These are phyloP conservation scores for Aureobasidium sp. DNA, from an alignment of 2,329 filamentous ascomycete species.

Conservation along the genomic window DNA sequence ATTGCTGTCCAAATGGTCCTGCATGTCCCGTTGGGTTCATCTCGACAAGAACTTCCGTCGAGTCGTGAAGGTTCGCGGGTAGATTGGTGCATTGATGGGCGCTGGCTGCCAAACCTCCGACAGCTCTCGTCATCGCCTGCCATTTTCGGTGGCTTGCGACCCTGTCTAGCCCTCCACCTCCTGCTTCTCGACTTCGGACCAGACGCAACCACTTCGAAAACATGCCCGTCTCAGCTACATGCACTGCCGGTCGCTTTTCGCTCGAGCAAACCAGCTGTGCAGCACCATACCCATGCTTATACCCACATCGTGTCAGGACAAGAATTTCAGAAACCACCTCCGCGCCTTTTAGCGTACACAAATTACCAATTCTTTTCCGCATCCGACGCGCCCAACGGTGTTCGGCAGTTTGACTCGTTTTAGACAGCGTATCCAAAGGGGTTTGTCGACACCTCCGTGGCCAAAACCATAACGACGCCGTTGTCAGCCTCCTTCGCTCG, in stretches of 20 bases:
- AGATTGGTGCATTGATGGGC: slow-evolving; percentile 3
- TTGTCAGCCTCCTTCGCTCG: slow-evolving; percentile 1
- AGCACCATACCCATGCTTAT: background rate
- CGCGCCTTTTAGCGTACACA: background rate
- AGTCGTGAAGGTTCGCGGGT: slow-evolving; percentile 5
- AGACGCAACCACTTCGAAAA: background rate
- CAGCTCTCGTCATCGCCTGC: slow-evolving; percentile 9
- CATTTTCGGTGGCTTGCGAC: slow-evolving; percentile 8
- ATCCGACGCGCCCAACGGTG: slow-evolving; percentile 6
- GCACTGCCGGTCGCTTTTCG: background rate
- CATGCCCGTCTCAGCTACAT: background rate
- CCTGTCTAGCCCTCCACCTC: slow-evolving; percentile 4
- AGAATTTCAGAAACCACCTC: background rate
- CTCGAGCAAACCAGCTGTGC: background rate
- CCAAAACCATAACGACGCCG: slow-evolving; percentile 4
- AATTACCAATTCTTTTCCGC: slow-evolving; percentile 9
- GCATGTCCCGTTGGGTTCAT: background rate
- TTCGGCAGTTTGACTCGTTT: slow-evolving; percentile 12
- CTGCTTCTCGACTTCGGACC: background rate
- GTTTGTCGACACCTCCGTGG: background rate
- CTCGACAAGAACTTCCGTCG: background rate
- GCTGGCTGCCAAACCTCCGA: slow-evolving; percentile 5
- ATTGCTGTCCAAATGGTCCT: background rate
- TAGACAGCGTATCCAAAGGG: slow-evolving; percentile 9
- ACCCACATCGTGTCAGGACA: background rate